Evolutionary conservation across 805 yeast genomes (phyloP).

Genomic region (Zygotorulaspora chibaensis): DNA sequence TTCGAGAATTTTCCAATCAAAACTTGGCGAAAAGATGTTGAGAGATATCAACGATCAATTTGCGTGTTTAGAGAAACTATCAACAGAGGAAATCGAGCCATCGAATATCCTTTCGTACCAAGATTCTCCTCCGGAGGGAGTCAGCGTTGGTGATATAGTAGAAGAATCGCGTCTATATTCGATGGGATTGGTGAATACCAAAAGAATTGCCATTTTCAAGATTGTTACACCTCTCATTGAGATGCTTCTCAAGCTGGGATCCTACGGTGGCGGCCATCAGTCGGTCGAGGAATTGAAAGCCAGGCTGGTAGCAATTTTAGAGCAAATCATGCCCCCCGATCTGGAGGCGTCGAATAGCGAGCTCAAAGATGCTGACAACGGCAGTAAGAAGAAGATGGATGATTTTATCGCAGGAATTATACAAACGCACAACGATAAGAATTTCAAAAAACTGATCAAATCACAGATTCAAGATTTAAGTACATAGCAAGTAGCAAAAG

Average conservation of each 20-base stretch:
- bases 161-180: slow-evolving; percentile 11
- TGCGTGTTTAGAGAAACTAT: slow-evolving; percentile 6
- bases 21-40: slow-evolving; percentile 10
- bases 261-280: slow-evolving; percentile 8
- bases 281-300: slow-evolving; percentile 4
- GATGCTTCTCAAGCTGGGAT: slow-evolving; percentile 7
- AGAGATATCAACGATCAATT: slow-evolving; percentile 9
- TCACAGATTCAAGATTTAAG: slow-evolving; percentile 2
- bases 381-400: slow-evolving; percentile 3
- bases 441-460: slow-evolving; percentile 3
- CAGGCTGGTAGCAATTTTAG: slow-evolving; percentile 1
- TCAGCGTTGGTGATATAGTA: slow-evolving; percentile 9
- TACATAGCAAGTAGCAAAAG: background rate
- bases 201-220: slow-evolving; percentile 11
- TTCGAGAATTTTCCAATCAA: slow-evolving; percentile 10
- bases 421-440: slow-evolving; percentile 4
- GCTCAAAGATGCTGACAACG: background rate
- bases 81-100: background rate
- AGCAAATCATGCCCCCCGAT: background rate
- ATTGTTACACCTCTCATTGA: slow-evolving; percentile 9
- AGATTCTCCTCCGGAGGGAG: background rate
- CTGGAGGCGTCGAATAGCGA: background rate
- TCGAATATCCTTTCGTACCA: slow-evolving; percentile 1
- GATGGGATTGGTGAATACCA: slow-evolving; percentile 13
- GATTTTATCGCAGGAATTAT: slow-evolving; percentile 8